Evolutionary conservation across 805 yeast species (phyloP), one percentile per base, ranked within the genome.

Genomic region (Ogataea allantospora): DNA sequence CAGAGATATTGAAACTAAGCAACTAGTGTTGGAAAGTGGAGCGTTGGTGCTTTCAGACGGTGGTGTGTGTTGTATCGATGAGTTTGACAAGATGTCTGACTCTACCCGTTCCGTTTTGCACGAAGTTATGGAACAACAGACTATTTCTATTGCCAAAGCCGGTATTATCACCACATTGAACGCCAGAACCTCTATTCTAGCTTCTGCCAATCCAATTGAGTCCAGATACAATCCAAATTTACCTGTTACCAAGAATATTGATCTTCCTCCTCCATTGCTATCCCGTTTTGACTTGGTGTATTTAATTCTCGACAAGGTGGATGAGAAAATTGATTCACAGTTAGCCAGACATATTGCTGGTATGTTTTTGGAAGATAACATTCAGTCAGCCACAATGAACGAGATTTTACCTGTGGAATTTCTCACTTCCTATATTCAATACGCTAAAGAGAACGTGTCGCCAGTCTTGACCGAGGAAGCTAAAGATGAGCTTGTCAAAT

Each of bases 111-210:
- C 96, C 7, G 98, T 93, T 8, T 68, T 93, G 37, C 99, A 93
- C 60, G 99, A 93, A 71, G 99, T 93, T 8, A 93, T 93, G 99
- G 99, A 93, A 67, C 99, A 93, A 61, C 99, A 93, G 63, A 93
- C 99, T 1, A 93, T 93, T 29, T 88, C 97, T 7, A 88, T 93
- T 55, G 99, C 99, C 21, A 93, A 93, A 57, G 99, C 99, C 1
- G 99, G 99, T 43, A 93, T 93, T 56, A 93, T 93, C 54, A 93
- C 99, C 5, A 93, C 98, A 0, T 70, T 93, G 44, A 93, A 93
- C 60, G 99, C 99, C 1, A 76, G 99, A 64, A 91, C 97, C 0
- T 91, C 98, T 1, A 83, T 93, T 47, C 68, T 93, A 40, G 99
- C 99, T 0, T 85, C 96, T 26, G 99, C 99, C 1, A 93, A 93